phyloP scores from a whole-genome alignment of 208 protist genomes.

The Wallacemonas sp. region DNA sequence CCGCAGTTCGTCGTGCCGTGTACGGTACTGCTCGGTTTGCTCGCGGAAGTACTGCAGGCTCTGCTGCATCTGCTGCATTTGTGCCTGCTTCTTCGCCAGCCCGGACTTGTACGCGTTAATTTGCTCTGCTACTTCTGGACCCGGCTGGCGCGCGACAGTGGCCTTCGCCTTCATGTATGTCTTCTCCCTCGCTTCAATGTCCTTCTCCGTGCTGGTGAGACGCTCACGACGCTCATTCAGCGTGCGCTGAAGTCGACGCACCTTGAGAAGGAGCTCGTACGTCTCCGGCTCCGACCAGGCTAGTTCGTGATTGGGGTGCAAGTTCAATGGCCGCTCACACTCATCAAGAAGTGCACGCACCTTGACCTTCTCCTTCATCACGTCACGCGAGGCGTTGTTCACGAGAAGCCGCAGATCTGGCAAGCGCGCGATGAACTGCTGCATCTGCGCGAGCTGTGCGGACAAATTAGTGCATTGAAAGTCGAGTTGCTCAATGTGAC shows the following conservation, averaged over 20 bases:
- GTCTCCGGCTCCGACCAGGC: conserved; percentile 94
- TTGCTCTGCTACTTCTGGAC: conserved; percentile 96
- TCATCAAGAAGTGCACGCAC: conserved; percentile 94
- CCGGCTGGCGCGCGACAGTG: conserved; percentile 92
- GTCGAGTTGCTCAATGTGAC: conserved; percentile 63
- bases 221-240: conserved; percentile 95
- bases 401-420: conserved; percentile 66
- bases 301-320: conserved; percentile 96
- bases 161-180: conserved; percentile 94
- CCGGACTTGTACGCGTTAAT: conserved; percentile 93
- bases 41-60: conserved; percentile 79
- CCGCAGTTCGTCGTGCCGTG: conserved; percentile 66
- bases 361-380: conserved; percentile 73
- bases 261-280: conserved; percentile 94
- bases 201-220: conserved; percentile 90
- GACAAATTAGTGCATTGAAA: conserved; percentile 48
- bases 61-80: conserved; percentile 91
- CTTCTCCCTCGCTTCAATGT: conserved; percentile 92
- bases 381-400: conserved; percentile 64
- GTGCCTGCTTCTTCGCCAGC: conserved; percentile 90
- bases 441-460: conserved; percentile 52
- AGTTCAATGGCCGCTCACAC: conserved; percentile 94
- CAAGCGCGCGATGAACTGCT: conserved; percentile 45
- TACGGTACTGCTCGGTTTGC: conserved; percentile 78
- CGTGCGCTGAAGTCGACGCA: conserved; percentile 94